Conservation (phyloP, 768 basidiomycete genomes). For the Guyanaporus albipodus region DNA sequence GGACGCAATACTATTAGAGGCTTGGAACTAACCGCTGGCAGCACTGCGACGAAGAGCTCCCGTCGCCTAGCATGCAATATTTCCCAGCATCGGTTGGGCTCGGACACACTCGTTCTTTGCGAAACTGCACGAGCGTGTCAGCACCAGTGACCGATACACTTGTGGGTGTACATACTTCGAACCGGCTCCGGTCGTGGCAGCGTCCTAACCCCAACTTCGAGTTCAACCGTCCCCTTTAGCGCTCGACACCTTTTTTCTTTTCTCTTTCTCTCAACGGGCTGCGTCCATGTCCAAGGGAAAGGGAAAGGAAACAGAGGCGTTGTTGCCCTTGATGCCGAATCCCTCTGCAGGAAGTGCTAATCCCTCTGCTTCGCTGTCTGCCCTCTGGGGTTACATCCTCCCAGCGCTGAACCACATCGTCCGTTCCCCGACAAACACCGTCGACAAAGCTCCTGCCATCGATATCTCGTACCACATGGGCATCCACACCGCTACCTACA, state of each 20-base stretch:
- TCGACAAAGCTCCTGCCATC: constrained; percentile 62
- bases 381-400: constrained; percentile 71
- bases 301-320: constrained; percentile 26
- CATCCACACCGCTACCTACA: constrained; percentile 79
- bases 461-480: constrained; percentile 72
- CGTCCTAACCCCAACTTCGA: constrained; percentile 12
- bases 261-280: neutral
- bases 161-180: constrained; percentile 4
- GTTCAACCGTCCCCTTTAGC: too few species aligned
- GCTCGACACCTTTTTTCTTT: neutral
- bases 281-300: constrained; percentile 28
- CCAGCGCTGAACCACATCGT: constrained; percentile 77
- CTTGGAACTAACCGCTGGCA: too few species aligned
- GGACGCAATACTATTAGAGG: too few species aligned
- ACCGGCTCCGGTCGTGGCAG: too few species aligned
- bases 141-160: neutral
- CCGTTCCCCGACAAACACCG: constrained; percentile 58
- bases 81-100: constrained; percentile 13
- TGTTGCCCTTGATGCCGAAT: constrained; percentile 42
- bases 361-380: constrained; percentile 65
- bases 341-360: constrained; percentile 64
- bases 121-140: constrained; percentile 11
- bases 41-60: neutral
- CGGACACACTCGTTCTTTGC: too few species aligned
- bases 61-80: neutral